Evolutionary conservation across 2,329 filamentous ascomycete species (phyloP).

Genomic region (Hymenoscyphus albidus): DNA sequence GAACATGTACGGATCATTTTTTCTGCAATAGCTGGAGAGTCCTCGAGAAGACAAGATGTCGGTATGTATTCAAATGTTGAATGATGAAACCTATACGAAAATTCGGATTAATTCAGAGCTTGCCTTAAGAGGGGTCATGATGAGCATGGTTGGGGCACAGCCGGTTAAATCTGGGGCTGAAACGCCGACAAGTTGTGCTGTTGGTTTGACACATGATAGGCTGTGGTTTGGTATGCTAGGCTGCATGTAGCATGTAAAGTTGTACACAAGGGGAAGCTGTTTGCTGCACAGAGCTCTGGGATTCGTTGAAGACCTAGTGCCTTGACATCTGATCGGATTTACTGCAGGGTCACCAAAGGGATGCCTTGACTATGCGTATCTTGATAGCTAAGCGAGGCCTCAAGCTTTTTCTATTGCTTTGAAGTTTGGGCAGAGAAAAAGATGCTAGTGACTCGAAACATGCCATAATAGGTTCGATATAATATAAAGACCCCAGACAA

Average conservation of each 20-base stretch:
- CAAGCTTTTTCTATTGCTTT: not conserved
- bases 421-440: not conserved
- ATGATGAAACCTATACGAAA: not conserved
- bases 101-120: conserved; percentile 9
- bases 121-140: conserved; percentile 6
- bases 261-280: conserved; percentile 10
- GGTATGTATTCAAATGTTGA: not conserved
- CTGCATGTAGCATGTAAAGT: conserved; percentile 8
- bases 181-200: conserved; percentile 6
- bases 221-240: conserved; percentile 1
- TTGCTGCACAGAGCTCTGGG: not conserved
- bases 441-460: not conserved
- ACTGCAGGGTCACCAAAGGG: conserved; percentile 1
- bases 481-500: not conserved
- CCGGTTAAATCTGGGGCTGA: conserved; percentile 17
- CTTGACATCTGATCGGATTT: conserved; percentile 2
- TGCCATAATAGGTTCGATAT: not conserved
- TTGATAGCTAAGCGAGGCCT: not conserved
- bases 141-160: conserved; percentile 12
- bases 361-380: not conserved
- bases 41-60: not conserved
- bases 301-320: not conserved
- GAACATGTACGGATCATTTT: conserved; percentile 24
- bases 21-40: not conserved
- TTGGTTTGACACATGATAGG: conserved; percentile 5